Evolutionary conservation across 257 asterid species (phyloP).

Genomic region (Salvia miltiorrhiza): DNA sequence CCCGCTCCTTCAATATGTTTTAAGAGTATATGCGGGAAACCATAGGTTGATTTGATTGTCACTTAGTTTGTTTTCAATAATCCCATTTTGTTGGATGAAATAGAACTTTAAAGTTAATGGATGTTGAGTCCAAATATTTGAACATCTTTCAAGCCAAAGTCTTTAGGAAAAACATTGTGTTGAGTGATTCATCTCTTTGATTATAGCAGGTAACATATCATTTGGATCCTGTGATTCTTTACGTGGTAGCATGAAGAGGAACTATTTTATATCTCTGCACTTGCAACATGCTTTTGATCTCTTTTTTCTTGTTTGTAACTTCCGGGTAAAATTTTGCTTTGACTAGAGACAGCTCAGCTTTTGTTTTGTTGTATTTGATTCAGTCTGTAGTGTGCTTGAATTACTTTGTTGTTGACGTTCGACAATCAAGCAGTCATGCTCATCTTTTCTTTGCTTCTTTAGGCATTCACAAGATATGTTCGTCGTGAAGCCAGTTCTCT

Average conservation of each 20-base stretch:
- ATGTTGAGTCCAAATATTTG: no score
- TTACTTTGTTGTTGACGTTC: background rate
- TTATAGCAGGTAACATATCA: background rate
- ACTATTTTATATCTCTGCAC: background rate
- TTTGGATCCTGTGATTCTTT: background rate
- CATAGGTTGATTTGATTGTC: background rate
- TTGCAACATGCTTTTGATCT: background rate
- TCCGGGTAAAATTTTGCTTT: no score
- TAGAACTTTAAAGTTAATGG: background rate
- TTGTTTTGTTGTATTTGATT: background rate
- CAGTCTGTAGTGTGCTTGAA: background rate
- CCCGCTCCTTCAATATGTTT: background rate
- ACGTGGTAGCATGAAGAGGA: background rate
- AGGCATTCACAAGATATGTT: slow-evolving; percentile 86
- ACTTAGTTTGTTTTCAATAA: background rate
- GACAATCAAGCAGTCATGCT: slow-evolving; percentile 8
- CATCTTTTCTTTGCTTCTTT: slow-evolving; percentile 16
- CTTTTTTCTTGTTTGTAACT: background rate
- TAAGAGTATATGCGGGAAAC: background rate
- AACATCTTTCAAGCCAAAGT: no score
- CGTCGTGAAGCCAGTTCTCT: slow-evolving; percentile 69
- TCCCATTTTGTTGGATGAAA: background rate
- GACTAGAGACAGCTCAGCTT: background rate
- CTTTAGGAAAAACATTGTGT: background rate
- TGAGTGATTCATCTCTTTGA: background rate